Base-by-base conservation (phyloP, 768 basidiomycete genomes). In the Podaxis mareebaensis region DNA sequence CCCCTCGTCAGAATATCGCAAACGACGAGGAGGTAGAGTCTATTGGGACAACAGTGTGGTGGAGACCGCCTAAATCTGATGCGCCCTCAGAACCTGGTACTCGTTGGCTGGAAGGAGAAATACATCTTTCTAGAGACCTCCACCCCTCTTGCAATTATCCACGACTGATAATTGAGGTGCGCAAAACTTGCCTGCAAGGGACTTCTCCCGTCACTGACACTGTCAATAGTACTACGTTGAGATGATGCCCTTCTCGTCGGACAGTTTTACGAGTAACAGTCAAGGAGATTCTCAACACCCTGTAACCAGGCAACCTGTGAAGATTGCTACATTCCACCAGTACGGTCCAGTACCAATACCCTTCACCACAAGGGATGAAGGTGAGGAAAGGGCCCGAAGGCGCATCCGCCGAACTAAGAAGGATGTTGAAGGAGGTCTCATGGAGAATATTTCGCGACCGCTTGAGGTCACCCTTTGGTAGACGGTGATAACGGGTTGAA, bases 81-180 rank as follows among this genome's bases (percentile, higher is more conserved):
- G 51, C 53, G 30, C 57, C 53, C 6, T 60, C 61, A 20, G 58
- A 64, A 17, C 40, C 13, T 10, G 24, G 54, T 36, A 13, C 55
- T 6, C 63, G 59, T 28, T 48, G 60, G 44, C 49, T 71, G 13
- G 69, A 71, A 54, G 70, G 70, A 8, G 70, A 71, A 49, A 69
- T 71, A 15, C 69, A 70, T 53, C 61, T 71, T 8, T 38, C 63
- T 0, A 57, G 62, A n/a, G 62, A 70, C 13, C 60, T 69, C 10
- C 33, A 59, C 30, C 70, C 69, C 0, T 60, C 67, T 1, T 69
- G 54, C 22, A 42, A 61, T 38, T 65, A 63, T 40, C 28, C 61
- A 13, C 61, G 48, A 3, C 64, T 69, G 13, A 57, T 36, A 4
- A 53, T 71, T 46, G 66, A 69, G 60, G 70, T 71, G 15, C 4